phyloP scores from a whole-genome alignment of 108 stramenopile genomes.

The Mediolabrus comicus region DNA sequence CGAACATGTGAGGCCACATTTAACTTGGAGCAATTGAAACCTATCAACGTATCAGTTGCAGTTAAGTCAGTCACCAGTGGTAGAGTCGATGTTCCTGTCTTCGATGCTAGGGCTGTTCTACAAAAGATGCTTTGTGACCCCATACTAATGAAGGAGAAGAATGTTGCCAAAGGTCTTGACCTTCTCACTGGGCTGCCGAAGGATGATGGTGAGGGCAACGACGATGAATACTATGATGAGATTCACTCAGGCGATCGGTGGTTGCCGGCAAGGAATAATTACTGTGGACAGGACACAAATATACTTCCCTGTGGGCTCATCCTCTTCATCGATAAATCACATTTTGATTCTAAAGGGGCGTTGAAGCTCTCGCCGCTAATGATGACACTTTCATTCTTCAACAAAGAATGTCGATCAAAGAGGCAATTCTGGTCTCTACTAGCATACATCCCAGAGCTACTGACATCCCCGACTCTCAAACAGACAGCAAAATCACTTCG shows the following conservation, averaged over 20 bases:
- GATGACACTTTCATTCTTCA: constrained; percentile 6
- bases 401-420: neutral
- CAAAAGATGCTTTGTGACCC: neutral
- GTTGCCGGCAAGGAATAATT: constrained; percentile 1
- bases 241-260: constrained; percentile 9
- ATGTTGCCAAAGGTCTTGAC: constrained; percentile 1
- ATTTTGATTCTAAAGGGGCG: neutral
- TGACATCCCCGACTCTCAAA: neutral
- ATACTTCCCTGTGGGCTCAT: neutral
- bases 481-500: neutral
- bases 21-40: neutral
- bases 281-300: neutral
- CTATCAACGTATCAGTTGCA: neutral
- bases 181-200: neutral
- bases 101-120: neutral
- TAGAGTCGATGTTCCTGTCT: neutral
- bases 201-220: too few relatives aligned
- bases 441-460: constrained; percentile 7
- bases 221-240: neutral
- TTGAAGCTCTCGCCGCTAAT: neutral
- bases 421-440: constrained; percentile 4
- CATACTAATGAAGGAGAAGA: neutral
- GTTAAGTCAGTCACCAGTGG: neutral
- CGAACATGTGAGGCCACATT: neutral
- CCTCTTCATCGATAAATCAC: neutral